phyloP scores from a whole-genome alignment of 192 early-diverging fungal species.

The Coemansia guatemalensis region DNA sequence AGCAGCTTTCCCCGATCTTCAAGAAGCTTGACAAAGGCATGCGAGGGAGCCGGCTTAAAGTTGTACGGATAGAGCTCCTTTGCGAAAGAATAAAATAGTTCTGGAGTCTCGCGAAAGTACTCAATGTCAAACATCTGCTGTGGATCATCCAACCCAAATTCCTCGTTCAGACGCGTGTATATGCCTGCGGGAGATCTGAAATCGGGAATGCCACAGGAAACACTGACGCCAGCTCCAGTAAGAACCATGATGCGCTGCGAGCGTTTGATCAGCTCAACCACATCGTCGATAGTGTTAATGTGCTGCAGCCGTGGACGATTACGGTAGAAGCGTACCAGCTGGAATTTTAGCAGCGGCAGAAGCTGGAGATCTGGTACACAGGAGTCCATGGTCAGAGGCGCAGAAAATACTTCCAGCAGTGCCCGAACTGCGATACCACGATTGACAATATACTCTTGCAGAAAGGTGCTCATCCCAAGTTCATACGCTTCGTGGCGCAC shows the following conservation, averaged over 20 bases:
- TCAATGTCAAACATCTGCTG: constrained; percentile 96
- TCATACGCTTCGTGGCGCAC: constrained; percentile 37
- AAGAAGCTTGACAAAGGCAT: constrained; percentile 85
- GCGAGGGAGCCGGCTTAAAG: constrained; percentile 82
- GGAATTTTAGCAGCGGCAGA: constrained; percentile 57
- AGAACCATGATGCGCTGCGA: constrained; percentile 83
- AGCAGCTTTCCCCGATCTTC: constrained; percentile 78
- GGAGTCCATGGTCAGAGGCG: constrained; percentile 39
- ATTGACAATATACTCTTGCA: constrained; percentile 63
- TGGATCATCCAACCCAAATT: constrained; percentile 89
- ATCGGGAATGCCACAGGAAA: constrained; percentile 96
- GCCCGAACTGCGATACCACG: constrained; percentile 54
- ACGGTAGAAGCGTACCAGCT: constrained; percentile 58
- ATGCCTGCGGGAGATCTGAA: constrained; percentile 93
- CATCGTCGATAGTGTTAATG: constrained; percentile 66
- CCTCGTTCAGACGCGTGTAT: constrained; percentile 79
- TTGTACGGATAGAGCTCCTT: constrained; percentile 88
- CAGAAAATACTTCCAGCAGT: constrained; percentile 63
- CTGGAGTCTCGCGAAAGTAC: constrained; percentile 81
- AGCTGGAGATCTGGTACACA: constrained; percentile 59
- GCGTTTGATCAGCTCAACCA: constrained; percentile 57
- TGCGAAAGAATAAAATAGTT: constrained; percentile 96
- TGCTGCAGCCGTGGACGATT: constrained; percentile 55
- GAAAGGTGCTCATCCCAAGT: constrained; percentile 50
- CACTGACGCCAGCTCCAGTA: constrained; percentile 82